Conservation (phyloP, 768 basidiomycete genomes). For the Paxillus ammoniavirescens region DNA sequence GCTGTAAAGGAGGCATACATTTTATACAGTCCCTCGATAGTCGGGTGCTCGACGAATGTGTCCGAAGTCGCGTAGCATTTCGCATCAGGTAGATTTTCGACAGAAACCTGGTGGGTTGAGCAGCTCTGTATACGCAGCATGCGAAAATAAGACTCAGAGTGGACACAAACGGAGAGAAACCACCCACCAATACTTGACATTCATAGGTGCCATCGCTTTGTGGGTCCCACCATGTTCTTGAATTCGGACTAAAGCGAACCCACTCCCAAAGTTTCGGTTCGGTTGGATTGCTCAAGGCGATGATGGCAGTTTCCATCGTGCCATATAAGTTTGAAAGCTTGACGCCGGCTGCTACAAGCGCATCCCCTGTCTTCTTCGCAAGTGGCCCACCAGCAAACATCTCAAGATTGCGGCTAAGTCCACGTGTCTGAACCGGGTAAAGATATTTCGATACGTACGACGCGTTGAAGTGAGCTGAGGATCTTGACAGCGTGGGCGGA, state of each 20-base stretch:
- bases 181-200: slow-evolving; percentile 36
- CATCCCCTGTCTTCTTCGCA: slow-evolving; percentile 35
- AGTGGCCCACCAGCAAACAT: slow-evolving; percentile 37
- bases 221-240: slow-evolving; percentile 32
- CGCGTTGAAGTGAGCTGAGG: slow-evolving; percentile 12
- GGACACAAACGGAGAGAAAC: background rate
- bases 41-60: slow-evolving; percentile 43
- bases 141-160: background rate
- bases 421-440: background rate
- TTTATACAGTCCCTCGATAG: slow-evolving; percentile 41
- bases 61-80: slow-evolving; percentile 45
- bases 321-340: slow-evolving; percentile 35
- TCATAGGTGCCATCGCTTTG: slow-evolving; percentile 39
- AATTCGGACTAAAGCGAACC: slow-evolving; percentile 23
- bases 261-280: slow-evolving; percentile 37
- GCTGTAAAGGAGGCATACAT: slow-evolving; percentile 26
- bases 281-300: slow-evolving; percentile 9
- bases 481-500: slow-evolving; percentile 16
- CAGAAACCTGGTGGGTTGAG: slow-evolving; percentile 25
- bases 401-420: slow-evolving; percentile 16
- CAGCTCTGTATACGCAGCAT: slow-evolving; percentile 18
- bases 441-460: slow-evolving; percentile 14
- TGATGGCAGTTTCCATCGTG: slow-evolving; percentile 34
- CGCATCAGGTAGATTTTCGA: slow-evolving; percentile 36
- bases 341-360: slow-evolving; percentile 34